Percentiles rank a stretch among this genome's conserved stretches.
Evolutionary conservation across 495 filamentous ascomycete species (phyloP).

Genomic region (Aspergillus saccharolyticus): DNA sequence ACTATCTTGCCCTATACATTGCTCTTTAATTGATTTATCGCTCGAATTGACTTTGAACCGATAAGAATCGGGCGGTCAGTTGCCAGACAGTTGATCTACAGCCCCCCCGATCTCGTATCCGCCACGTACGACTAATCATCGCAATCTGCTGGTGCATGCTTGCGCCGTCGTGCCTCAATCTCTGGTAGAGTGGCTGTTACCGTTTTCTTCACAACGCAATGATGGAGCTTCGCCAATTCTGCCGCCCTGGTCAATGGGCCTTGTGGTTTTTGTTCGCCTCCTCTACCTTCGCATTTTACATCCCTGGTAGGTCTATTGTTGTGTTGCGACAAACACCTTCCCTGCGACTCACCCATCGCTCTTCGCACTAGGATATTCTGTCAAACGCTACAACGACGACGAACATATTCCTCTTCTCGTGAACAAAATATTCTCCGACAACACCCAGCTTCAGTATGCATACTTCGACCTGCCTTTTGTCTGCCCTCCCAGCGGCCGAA

Average conservation of each 20-base stretch:
- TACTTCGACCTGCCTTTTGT: slow-evolving; percentile 92
- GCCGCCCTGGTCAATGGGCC: slow-evolving; percentile 23
- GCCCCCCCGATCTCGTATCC: slow-evolving; percentile 11
- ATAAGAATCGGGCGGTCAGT: slow-evolving; percentile 2
- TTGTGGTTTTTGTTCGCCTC: slow-evolving; percentile 40
- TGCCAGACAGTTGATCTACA: slow-evolving; percentile 11
- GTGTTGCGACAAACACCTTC: background rate
- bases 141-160: slow-evolving; percentile 18
- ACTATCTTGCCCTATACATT: background rate
- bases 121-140: slow-evolving; percentile 15
- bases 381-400: slow-evolving; percentile 74
- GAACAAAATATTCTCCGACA: slow-evolving; percentile 93
- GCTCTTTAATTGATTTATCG: background rate
- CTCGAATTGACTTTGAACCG: background rate
- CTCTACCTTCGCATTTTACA: slow-evolving; percentile 62
- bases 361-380: slow-evolving; percentile 55
- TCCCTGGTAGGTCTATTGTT: slow-evolving; percentile 56
- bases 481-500: slow-evolving; percentile 70
- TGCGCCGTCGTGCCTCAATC: slow-evolving; percentile 12
- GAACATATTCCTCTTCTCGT: slow-evolving; percentile 84
- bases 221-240: slow-evolving; percentile 25
- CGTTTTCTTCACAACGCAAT: slow-evolving; percentile 25
- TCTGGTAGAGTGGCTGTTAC: slow-evolving; percentile 20
- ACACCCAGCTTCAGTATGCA: slow-evolving; percentile 88
- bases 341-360: slow-evolving; percentile 16